Base-by-base conservation (phyloP, 1,284 basidiomycete genomes). In the Ganoderma resinaceum region DNA sequence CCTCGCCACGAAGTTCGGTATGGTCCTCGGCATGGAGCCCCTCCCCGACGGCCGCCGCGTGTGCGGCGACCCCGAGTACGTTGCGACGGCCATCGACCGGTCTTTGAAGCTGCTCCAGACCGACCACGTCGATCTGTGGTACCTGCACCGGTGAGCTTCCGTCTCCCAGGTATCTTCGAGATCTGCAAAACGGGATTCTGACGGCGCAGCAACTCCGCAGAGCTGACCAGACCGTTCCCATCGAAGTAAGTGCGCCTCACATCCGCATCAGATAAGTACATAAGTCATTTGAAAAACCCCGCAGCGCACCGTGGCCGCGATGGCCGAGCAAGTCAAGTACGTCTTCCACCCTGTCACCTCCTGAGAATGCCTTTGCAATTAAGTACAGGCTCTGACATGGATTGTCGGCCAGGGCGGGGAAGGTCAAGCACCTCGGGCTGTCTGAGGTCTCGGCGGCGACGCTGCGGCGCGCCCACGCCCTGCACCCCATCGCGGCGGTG, bases 271-370 rank as follows among this genome's bases (percentile, higher is more conserved):
- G 46, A 52, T 52, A 52, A 43, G 42, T 43, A 16, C 40, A 11
- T 40, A 42, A 49, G 23, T 49, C 46, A 49, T 52, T 52, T 52
- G 46, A 23, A 52, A 52, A 52, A 26, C 7, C 5, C 23, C 46
- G 23, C 46, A 52, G 46, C 46, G 46, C 9, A 86, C 86, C 0
- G 81, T 89, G 1, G 76, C 77, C 0, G 86, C 83, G 2, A 83
- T 89, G 83, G 85, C 84, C 0, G 83, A 89, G 68, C 80, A 85
- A 29, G 87, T 89, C 67, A 87, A 86, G 86, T 86, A 64, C 55
- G 76, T 52, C 46, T 12, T 53, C 3, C 3, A 26, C 9, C 33
- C 9, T 18, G 14, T 11, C 20, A 8, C 42, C 20, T 20, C 55
- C 23, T 9, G 57, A 78, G 74, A 63, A 31, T 16, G 35, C 11